Evolutionary conservation across 2,329 filamentous ascomycete genomes (phyloP).

Genomic region (Aspergillus flavus): DNA sequence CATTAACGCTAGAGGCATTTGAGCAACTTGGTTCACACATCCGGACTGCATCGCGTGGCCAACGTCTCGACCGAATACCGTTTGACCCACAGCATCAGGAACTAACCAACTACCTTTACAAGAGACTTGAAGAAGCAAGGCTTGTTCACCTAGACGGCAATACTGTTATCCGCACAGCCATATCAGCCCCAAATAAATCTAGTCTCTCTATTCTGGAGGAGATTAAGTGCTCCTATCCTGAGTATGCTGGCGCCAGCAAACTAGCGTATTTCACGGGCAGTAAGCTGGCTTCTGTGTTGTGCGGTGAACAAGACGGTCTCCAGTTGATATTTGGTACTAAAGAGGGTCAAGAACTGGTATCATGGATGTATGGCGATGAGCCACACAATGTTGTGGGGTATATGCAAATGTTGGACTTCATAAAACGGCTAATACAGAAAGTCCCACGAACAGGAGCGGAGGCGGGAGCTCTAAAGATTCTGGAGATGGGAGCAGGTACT

Average conservation of each 20-base stretch:
- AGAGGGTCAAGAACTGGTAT: constrained; percentile 40
- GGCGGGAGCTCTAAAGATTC: constrained; percentile 35
- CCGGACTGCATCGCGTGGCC: constrained; percentile 23
- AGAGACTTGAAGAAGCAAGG: constrained; percentile 35
- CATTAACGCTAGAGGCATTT: constrained; percentile 37
- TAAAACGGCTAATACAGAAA: constrained; percentile 21
- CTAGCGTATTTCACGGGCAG: constrained; percentile 26
- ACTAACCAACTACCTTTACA: constrained; percentile 38
- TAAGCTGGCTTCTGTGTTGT: constrained; percentile 23
- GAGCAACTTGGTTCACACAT: constrained; percentile 34
- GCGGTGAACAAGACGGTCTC: constrained; percentile 41
- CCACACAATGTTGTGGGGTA: constrained; percentile 39
- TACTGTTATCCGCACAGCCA: constrained; percentile 31
- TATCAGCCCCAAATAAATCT: constrained; percentile 22
- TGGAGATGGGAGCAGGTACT: constrained; percentile 46
- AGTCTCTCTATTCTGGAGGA: constrained; percentile 30
- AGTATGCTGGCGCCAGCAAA: constrained; percentile 28
- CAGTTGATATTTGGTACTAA: constrained; percentile 43
- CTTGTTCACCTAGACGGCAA: constrained; percentile 32
- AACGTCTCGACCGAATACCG: constrained; percentile 22
- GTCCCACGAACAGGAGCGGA: constrained; percentile 18
- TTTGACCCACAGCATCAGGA: constrained; percentile 31
- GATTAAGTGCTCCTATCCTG: constrained; percentile 29
- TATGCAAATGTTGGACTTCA: constrained; percentile 38
- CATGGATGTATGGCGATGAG: constrained; percentile 39